Percentiles rank a stretch among this genome's conserved stretches.
Evolutionary conservation across 202 grass and related monocot genomes (phyloP).

Genomic region (Bolboschoenoplectus hybrid): DNA sequence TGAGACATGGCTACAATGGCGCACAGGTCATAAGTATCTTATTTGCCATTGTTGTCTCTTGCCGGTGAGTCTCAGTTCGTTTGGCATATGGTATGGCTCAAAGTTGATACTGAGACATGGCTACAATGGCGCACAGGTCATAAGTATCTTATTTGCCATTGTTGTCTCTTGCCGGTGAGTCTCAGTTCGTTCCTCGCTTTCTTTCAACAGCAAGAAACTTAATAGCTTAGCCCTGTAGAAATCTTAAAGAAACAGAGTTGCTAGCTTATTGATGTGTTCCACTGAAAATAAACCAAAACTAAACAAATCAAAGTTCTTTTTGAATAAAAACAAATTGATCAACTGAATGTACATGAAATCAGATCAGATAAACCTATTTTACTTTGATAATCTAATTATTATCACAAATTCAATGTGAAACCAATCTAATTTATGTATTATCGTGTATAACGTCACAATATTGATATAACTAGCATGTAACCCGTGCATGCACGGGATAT

Average conservation of each 20-base stretch:
- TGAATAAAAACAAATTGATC: background rate
- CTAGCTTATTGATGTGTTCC: background rate
- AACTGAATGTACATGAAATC: background rate
- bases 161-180: slow-evolving; percentile 74
- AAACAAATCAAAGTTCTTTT: background rate
- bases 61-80: slow-evolving; percentile 55
- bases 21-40: slow-evolving; percentile 68
- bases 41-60: slow-evolving; percentile 60
- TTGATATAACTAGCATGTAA: no score
- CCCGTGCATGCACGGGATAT: no score
- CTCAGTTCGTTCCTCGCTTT: background rate
- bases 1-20: slow-evolving; percentile 59
- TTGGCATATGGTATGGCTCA: slow-evolving; percentile 75
- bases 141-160: slow-evolving; percentile 69
- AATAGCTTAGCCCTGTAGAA: background rate
- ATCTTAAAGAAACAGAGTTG: background rate
- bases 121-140: slow-evolving; percentile 62
- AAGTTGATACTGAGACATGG: slow-evolving; percentile 64
- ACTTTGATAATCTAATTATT: background rate
- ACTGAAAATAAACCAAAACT: background rate
- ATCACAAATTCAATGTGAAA: background rate
- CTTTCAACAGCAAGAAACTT: background rate
- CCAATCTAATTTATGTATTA: background rate
- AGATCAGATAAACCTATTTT: background rate
- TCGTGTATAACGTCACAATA: background rate